Percentiles rank a stretch among this genome's conserved stretches.
Evolutionary conservation across 2,329 filamentous ascomycete genomes (phyloP).

Genomic region (Ceratocystis smalleyi): DNA sequence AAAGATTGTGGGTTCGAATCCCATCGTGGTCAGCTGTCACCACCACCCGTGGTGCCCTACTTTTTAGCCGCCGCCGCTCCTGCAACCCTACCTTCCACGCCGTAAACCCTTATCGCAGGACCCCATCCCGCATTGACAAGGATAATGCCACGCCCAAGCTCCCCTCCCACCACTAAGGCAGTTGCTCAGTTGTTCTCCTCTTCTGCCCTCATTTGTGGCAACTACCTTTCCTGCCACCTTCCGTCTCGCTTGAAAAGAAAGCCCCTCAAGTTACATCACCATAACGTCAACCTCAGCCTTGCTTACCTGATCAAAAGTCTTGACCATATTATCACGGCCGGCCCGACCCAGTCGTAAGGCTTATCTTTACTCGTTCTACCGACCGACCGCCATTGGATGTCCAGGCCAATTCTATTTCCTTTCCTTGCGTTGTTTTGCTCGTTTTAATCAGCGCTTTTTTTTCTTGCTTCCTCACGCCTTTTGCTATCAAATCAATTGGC

Average conservation of each 20-base stretch:
- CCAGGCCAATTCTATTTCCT: not conserved
- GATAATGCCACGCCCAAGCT: not conserved
- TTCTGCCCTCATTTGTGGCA: not conserved
- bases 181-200: not conserved
- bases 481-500: slow-evolving; percentile 2
- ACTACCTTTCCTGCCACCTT: not conserved
- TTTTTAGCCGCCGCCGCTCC: not conserved
- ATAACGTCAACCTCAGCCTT: not conserved
- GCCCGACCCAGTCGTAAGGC: not conserved
- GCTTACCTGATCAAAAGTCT: not conserved
- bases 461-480: not conserved
- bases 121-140: not conserved
- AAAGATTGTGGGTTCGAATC: slow-evolving; percentile 16
- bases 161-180: not conserved
- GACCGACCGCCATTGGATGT: not conserved
- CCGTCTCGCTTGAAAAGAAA: not conserved
- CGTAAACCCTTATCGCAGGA: not conserved
- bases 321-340: not conserved
- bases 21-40: not conserved
- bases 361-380: not conserved
- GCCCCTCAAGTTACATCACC: not conserved
- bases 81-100: not conserved
- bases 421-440: not conserved
- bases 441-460: slow-evolving; percentile 2
- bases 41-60: not conserved